These are phyloP conservation scores for Trebouxiophyceae sp. DNA, from an alignment of 163 green algal species.

Conservation along the genomic window DNA sequence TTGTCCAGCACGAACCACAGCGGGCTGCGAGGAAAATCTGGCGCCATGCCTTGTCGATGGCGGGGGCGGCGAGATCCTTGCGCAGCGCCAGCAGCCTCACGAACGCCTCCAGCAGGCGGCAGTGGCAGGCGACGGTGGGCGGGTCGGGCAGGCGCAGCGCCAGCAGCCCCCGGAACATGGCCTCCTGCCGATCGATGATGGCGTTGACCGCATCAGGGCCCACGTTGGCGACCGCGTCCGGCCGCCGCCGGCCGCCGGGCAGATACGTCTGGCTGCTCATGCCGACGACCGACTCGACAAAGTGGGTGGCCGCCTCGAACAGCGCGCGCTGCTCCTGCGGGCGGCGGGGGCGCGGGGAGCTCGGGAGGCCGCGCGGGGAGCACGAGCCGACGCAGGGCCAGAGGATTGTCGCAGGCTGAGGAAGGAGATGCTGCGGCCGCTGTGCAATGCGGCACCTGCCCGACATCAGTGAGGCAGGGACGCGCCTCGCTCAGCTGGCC, in stretches of 20 bases:
- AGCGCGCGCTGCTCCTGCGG: neutral
- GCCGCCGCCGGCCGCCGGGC: too few relatives aligned
- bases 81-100: neutral
- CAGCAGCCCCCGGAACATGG: neutral
- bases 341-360: too few relatives aligned
- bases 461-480: neutral
- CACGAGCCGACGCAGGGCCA: too few relatives aligned
- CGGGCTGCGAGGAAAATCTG: too few relatives aligned
- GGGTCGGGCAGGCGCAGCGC: neutral
- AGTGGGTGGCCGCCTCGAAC: constrained; percentile 4
- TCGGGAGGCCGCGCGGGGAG: neutral
- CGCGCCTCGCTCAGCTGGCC: too few relatives aligned
- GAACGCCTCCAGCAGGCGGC: constrained; percentile 3
- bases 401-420: too few relatives aligned
- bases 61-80: neutral
- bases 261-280: neutral
- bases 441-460: too few relatives aligned
- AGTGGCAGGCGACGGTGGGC: neutral
- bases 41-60: constrained; percentile 8
- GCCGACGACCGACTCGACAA: constrained; percentile 7
- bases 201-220: neutral
- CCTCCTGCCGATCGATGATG: neutral
- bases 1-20: too few relatives aligned
- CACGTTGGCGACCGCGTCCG: neutral
- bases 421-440: too few relatives aligned